These are phyloP conservation scores for Nicotiana obtusifolia DNA, from an alignment of 257 asterid species.

Conservation along the genomic window DNA sequence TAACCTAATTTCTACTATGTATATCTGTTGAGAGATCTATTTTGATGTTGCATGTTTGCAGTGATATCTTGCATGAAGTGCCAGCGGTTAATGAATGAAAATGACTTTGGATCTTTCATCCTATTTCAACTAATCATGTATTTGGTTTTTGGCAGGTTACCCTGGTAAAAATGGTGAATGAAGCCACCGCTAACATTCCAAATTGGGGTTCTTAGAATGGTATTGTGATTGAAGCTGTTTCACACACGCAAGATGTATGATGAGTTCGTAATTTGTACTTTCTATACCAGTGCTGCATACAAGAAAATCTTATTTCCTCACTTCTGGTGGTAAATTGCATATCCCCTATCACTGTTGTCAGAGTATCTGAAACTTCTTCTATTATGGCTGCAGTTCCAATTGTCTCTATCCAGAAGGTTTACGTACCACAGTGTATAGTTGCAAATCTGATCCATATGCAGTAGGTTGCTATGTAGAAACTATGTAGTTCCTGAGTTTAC, in stretches of 20 bases:
- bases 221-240: not conserved
- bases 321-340: not conserved
- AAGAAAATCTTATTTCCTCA: not conserved
- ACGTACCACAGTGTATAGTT: not conserved
- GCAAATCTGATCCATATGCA: not conserved
- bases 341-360: not conserved
- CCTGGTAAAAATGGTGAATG: conserved; percentile 83
- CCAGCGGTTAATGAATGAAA: not conserved
- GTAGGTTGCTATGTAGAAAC: not conserved
- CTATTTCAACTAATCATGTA: not conserved
- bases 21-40: conserved; percentile 2
- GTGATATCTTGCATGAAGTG: not conserved
- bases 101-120: not conserved
- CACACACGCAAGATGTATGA: not conserved
- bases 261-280: not conserved
- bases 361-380: not conserved
- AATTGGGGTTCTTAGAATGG: conserved; percentile 64
- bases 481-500: not conserved
- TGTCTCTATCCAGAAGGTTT: not conserved
- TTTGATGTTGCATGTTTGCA: not conserved
- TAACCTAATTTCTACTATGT: not conserved
- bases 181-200: conserved; percentile 75
- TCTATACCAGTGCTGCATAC: not conserved
- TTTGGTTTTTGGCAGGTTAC: conserved; percentile 54
- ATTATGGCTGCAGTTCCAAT: not conserved